Base-by-base conservation (phyloP, 2,329 filamentous ascomycete species). In the Sclerotinia glacialis region DNA sequence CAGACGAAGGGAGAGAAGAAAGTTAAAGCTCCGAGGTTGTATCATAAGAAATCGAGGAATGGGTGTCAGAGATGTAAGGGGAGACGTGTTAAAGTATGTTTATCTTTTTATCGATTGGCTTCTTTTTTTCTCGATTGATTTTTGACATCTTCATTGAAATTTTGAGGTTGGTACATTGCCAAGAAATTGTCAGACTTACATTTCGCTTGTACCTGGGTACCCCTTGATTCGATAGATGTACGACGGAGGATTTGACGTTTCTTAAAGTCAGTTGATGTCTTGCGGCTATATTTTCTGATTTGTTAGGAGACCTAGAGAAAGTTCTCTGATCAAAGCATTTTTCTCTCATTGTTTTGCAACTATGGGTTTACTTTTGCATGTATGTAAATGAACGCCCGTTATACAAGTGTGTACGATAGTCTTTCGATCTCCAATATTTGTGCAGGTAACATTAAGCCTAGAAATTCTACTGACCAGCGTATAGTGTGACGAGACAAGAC, bases 41-140 rank as follows among this genome's bases (percentile, higher is more conserved):
- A 76, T 56, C 76, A 77, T 67, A 75, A 72, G 66, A 77, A 77
- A 69, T 76, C 74, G 34, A 67, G 72, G 46, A 73, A 70, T 59
- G 76, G 76, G 1, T 77, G 76, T 64, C 65, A 72, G 18, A 71
- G 74, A 50, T 77, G 74, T 67, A 74, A 74, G 66, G 71, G 69
- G 11, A 69, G 75, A 37, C 71, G 75, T 26, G 76, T 77, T 23
- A 77, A 76, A 72, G 75, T 76, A 55, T 66, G 69, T 71, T 37
- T 62, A 59, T 59, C 21, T 52, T 54, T 62, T 53, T 59, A 44
- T 63, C 46, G 34, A 54, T 54, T 54, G 23, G 18, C 8, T 28
- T 54, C n/a, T 11, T 23, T 54, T 31, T 11, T 23, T 54, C 21
- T 6, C 34, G n/a, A 53, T 63, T 37, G 1, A 42, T 44, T 40